Conservation (phyloP, 2,329 filamentous ascomycete species). For the Paraphoma sp. region DNA sequence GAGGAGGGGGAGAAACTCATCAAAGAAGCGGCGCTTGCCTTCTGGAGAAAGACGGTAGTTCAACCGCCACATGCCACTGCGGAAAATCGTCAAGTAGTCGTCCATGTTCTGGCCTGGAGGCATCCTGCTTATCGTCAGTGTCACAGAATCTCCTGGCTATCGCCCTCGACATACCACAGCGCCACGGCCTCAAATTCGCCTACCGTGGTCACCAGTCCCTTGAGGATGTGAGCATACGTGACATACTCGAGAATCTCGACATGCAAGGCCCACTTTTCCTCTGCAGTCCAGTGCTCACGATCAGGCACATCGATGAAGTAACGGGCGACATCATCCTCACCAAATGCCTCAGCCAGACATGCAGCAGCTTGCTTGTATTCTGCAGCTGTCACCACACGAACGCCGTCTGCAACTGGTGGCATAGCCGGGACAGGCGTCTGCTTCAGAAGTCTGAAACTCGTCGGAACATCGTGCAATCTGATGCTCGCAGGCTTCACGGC, state of each 20-base stretch:
- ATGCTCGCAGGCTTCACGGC: constrained; percentile 45
- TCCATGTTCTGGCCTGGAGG: constrained; percentile 77
- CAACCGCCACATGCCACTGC: constrained; percentile 79
- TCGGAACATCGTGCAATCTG: constrained; percentile 37
- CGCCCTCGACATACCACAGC: constrained; percentile 68
- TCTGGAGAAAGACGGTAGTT: constrained; percentile 76
- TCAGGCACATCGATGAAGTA: constrained; percentile 79
- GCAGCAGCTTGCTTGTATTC: constrained; percentile 75
- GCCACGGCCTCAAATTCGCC: constrained; percentile 81
- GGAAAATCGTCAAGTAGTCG: constrained; percentile 73
- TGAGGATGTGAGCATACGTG: constrained; percentile 75
- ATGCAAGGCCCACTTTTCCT: constrained; percentile 78
- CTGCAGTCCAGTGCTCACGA: constrained; percentile 65
- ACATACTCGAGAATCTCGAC: constrained; percentile 79
- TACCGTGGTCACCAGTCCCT: constrained; percentile 75
- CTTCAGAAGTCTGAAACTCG: constrained; percentile 38
- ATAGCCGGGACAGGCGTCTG: constrained; percentile 29
- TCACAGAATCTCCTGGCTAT: neutral
- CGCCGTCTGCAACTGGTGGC: constrained; percentile 51
- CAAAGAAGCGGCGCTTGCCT: constrained; percentile 76
- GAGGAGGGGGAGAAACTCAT: constrained; percentile 77
- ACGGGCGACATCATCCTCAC: constrained; percentile 73
- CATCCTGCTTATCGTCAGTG: constrained; percentile 62
- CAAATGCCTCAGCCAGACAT: constrained; percentile 79
- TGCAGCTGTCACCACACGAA: constrained; percentile 68